Evolutionary conservation across 2,329 filamentous ascomycete species (phyloP).

Genomic region (Boeremia exigua): DNA sequence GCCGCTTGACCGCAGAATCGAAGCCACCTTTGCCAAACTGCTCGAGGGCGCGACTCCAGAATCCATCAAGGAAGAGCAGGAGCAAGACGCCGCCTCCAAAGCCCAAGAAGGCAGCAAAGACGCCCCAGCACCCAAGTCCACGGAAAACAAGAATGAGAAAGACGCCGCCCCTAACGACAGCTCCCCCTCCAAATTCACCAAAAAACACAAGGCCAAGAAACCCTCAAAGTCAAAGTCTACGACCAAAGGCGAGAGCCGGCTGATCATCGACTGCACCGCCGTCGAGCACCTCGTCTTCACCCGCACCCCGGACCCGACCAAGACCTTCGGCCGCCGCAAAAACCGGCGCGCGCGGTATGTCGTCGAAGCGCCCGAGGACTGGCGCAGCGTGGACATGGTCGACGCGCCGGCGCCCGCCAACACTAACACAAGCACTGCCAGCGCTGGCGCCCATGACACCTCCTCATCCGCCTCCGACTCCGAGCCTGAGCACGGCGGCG

Average conservation of each 20-base stretch:
- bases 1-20: slow-evolving; percentile 59
- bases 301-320: slow-evolving; percentile 52
- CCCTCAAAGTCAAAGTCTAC: slow-evolving; percentile 19
- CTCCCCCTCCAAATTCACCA: slow-evolving; percentile 7
- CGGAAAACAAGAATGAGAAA: slow-evolving; percentile 3
- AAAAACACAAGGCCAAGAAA: slow-evolving; percentile 33
- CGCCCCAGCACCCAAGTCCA: neutral
- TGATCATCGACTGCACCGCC: slow-evolving; percentile 58
- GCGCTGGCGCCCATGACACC: slow-evolving; percentile 17
- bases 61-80: slow-evolving; percentile 30
- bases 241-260: slow-evolving; percentile 58
- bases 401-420: slow-evolving; percentile 25
- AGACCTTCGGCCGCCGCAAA: slow-evolving; percentile 53
- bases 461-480: slow-evolving; percentile 19
- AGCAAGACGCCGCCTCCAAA: neutral
- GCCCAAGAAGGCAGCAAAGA: neutral
- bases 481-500: slow-evolving; percentile 16
- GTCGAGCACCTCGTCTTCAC: slow-evolving; percentile 61
- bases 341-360: slow-evolving; percentile 53
- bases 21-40: slow-evolving; percentile 55
- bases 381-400: slow-evolving; percentile 55
- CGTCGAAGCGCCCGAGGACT: slow-evolving; percentile 48
- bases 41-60: slow-evolving; percentile 45
- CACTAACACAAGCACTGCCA: neutral
- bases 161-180: neutral